Evolutionary conservation across 352 stramenopile genomes (phyloP), one percentile per base, ranked within the genome.

Genomic region (Plasmopara viticola): DNA sequence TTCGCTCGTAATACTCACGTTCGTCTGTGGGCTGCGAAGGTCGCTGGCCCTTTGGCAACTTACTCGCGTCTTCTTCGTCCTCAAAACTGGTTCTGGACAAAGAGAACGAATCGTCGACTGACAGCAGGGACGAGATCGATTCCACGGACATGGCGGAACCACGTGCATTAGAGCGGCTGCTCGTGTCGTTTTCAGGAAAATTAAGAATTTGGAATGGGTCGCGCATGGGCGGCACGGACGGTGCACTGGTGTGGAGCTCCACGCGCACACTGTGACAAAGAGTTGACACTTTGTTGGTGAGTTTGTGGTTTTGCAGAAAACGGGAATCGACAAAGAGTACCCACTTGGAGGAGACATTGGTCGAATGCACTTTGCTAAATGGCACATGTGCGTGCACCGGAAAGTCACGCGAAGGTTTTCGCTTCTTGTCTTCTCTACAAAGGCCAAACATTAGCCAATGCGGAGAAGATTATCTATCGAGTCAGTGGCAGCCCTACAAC

Each of bases 121-220:
- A 86, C 12, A 86, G 28, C 29, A 84, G 57, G 17, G 74, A 84
- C 9, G 64, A 66, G n/a, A 68, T 56, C 31, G 76, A 81, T 42
- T 69, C 66, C 42, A 81, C 77, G n/a, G 78, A 86, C 56, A 89
- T 74, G 56, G 83, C 67, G 41, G 77, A 83, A 7, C 74, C 63
- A 12, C 17, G 78, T 67, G 37, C 78, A 70, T 1, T 56, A 39
- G 42, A 63, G 40, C 53, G 64, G 17, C 54, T 55, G 28, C 29
- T 63, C n/a, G 38, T 47, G 41, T 63, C 63, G 28, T 67, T 63
- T 13, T 44, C 54, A 53, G 74, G 65, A 25, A 64, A 51, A 59
- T 89, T 72, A 28, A 92, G 68, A 43, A 89, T 92, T 59, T 87
- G 75, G 60, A 84, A 84, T 28, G 78, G 81, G 54, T 92, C 81